These are phyloP conservation scores for Suillus plorans DNA, from an alignment of 768 basidiomycete species.

Conservation along the genomic window DNA sequence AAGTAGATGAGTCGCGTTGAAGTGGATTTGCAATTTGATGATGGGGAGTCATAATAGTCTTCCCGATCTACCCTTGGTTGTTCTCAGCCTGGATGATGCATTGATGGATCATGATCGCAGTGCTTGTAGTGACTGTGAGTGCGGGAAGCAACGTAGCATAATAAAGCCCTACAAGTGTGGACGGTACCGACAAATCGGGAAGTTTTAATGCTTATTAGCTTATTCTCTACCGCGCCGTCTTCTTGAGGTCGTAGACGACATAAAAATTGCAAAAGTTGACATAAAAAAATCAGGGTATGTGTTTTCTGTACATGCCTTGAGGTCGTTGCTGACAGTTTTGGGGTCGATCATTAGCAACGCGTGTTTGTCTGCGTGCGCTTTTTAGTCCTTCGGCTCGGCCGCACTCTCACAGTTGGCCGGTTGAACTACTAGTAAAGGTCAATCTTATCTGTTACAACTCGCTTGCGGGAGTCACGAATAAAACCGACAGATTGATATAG, in stretches of 20 bases:
- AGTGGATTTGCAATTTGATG: neutral
- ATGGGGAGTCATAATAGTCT: neutral
- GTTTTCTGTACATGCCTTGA: slow-evolving; percentile 11
- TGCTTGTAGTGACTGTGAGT: neutral
- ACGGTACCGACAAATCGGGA: neutral
- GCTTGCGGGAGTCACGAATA: neutral
- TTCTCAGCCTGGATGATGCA: neutral
- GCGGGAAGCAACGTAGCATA: neutral
- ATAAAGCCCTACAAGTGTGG: neutral
- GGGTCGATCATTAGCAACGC: slow-evolving; percentile 20
- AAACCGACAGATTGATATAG: neutral
- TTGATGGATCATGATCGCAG: neutral
- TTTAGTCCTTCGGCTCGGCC: neutral
- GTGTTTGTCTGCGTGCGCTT: slow-evolving; percentile 8
- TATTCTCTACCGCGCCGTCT: neutral
- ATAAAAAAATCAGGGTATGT: slow-evolving; percentile 20
- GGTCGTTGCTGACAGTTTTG: slow-evolving; percentile 33
- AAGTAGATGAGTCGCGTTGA: slow-evolving; percentile 2
- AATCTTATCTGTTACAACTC: neutral
- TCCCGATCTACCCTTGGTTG: neutral
- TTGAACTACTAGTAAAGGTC: neutral
- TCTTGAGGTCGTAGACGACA: slow-evolving; percentile 6
- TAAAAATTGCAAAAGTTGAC: slow-evolving; percentile 20
- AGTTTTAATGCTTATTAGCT: neutral
- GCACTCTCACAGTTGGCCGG: neutral